Evolutionary conservation across 1,139 yeast species (phyloP).

Genomic region (Taiozyma sp.): DNA sequence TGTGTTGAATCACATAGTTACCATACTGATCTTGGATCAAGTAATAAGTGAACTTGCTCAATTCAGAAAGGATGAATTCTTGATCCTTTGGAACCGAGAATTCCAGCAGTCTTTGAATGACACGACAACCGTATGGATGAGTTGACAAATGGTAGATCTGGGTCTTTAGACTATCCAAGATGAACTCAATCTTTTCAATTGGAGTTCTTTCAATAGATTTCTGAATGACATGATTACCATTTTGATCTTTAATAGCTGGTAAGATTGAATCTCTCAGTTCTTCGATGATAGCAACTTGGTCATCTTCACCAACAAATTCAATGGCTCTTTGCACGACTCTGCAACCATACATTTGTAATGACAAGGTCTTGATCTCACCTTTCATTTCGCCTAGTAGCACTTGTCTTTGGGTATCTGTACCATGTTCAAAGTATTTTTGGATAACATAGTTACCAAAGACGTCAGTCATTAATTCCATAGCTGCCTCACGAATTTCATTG

Average conservation of each 20-base stretch:
- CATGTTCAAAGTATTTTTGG: constrained; percentile 88
- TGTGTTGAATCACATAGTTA: constrained; percentile 94
- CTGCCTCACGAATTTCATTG: constrained; percentile 71
- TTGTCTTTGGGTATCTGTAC: constrained; percentile 63
- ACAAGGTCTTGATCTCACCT: constrained; percentile 68
- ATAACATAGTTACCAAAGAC: constrained; percentile 98
- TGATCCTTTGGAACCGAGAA: constrained; percentile 56
- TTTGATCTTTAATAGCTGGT: constrained; percentile 88
- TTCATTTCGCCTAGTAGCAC: constrained; percentile 69
- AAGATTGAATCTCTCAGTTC: constrained; percentile 72
- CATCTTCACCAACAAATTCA: constrained; percentile 63
- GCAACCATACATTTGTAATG: constrained; percentile 96
- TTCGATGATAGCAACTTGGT: constrained; percentile 61
- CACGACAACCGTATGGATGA: constrained; percentile 97
- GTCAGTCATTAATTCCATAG: constrained; percentile 85
- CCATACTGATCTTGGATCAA: constrained; percentile 96
- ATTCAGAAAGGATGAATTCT: constrained; percentile 57
- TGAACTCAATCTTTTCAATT: constrained; percentile 60
- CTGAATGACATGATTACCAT: constrained; percentile 97
- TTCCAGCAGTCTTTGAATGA: constrained; percentile 87
- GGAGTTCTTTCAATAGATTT: constrained; percentile 89
- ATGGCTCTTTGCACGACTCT: constrained; percentile 94
- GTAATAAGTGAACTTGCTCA: constrained; percentile 66
- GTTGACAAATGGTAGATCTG: constrained; percentile 88
- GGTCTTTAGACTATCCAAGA: constrained; percentile 65